Base-by-base conservation (phyloP, 2,329 filamentous ascomycete species). In the Ilyonectria destructans region DNA sequence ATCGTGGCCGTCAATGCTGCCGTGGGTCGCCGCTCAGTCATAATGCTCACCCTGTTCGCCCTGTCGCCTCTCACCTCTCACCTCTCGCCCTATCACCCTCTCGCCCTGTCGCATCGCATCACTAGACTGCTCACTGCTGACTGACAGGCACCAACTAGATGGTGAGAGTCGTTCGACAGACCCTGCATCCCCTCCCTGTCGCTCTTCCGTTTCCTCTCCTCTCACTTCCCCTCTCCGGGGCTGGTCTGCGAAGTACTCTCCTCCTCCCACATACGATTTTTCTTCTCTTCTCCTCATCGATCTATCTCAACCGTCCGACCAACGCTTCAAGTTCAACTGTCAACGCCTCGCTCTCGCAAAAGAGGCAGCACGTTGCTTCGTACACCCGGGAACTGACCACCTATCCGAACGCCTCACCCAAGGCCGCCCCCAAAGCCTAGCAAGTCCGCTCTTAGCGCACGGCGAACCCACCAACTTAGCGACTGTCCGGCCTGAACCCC, bases 81-180 rank as follows among this genome's bases (percentile, higher is more conserved):
- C 37, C 37, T 43, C 13, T n/a, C 7, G 31, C 31, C 4, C 31
- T 33, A 10, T 33, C 31, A n/a, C 7, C 31, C 31, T 7, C 7
- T 43, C 13, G 37, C 37, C 37, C 37, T 43, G 37, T 43, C 37
- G 13, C 37, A 43, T 17, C 37, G 15, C 37, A 43, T 43, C 37
- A 43, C 37, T 15, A 43, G 37, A 43, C 35, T 43, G 15, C 17
- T n/a, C 40, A 43, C 40, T 19, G 40, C 40, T 43, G 15, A 17
- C 15, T 43, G 40, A 17, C 40, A 43, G 40, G 40, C 40, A 52
- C 37, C 58, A 66, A 51, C 40, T 46, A 54, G 58, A 67, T 66
- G 58, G 48, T 51, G 54, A 54, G 54, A 65, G 62, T 65, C 62
- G 62, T 65, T 67, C 64, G 64, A 67, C 64, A 54, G 54, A 58